These are phyloP conservation scores for Fusarium tricinctum DNA, from an alignment of 2,329 filamentous ascomycete species.

Conservation along the genomic window DNA sequence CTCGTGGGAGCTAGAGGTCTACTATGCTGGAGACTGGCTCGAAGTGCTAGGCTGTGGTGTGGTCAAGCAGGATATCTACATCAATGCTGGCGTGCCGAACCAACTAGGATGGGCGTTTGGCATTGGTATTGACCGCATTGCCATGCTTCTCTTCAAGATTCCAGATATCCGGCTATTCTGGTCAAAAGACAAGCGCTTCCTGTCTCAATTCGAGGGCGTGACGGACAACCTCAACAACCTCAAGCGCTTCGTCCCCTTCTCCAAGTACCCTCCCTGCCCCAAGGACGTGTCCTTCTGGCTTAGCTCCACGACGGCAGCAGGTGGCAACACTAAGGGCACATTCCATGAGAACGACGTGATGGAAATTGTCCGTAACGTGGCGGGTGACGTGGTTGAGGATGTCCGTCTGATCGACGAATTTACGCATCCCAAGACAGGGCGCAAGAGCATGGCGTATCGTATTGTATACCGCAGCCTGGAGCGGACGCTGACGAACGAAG, in stretches of 20 bases:
- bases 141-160: constrained; percentile 97
- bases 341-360: constrained; percentile 98
- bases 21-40: constrained; percentile 94
- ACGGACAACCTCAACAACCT: constrained; percentile 64
- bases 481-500: constrained; percentile 86
- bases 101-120: constrained; percentile 96
- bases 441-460: constrained; percentile 89
- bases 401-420: constrained; percentile 89
- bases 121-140: constrained; percentile 91
- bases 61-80: constrained; percentile 84
- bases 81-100: constrained; percentile 79
- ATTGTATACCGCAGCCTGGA: constrained; percentile 95
- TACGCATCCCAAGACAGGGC: constrained; percentile 84
- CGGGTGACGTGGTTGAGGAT: constrained; percentile 88
- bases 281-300: constrained; percentile 98
- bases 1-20: constrained; percentile 95
- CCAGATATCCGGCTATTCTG: constrained; percentile 98
- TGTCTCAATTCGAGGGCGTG: constrained; percentile 83
- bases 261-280: constrained; percentile 88
- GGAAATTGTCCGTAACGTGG: constrained; percentile 89
- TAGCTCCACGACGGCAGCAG: constrained; percentile 59
- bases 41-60: constrained; percentile 96
- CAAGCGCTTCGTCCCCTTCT: constrained; percentile 85
- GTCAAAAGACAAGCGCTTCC: constrained; percentile 86
- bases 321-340: constrained; percentile 60